A percentile compares a stretch with the other conserved stretches of the same genome.
Evolutionary conservation across 2,329 filamentous ascomycete genomes (phyloP).

Genomic region (Rachicladosporium sp.): DNA sequence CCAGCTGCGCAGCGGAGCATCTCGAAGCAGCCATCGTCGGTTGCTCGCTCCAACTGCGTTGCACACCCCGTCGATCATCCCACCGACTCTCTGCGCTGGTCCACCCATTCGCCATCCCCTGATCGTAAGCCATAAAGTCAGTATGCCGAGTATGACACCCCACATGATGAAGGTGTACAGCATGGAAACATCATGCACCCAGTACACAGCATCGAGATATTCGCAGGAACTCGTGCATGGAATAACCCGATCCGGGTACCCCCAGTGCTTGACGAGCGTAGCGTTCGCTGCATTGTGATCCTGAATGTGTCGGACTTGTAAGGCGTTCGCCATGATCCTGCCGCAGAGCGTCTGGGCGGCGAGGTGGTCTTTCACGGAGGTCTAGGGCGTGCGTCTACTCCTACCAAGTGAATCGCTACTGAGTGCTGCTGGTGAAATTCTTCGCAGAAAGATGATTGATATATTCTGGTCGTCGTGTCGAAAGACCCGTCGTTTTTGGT

Average conservation of each 20-base stretch:
- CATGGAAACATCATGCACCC: constrained; percentile 42
- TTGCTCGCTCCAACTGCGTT: constrained; percentile 7
- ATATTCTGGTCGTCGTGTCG: too few relatives aligned
- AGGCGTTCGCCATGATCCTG: too few relatives aligned
- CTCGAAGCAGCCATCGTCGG: constrained; percentile 48
- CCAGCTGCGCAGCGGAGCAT: constrained; percentile 39
- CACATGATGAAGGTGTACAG: constrained; percentile 46
- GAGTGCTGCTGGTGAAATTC: too few relatives aligned
- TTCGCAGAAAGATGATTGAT: too few relatives aligned
- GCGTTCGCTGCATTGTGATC: constrained; percentile 18
- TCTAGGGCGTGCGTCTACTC: too few relatives aligned
- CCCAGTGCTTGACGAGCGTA: constrained; percentile 36
- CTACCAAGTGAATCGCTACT: too few relatives aligned
- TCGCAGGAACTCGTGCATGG: constrained; percentile 48
- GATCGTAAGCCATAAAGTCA: constrained; percentile 32
- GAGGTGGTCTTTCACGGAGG: too few relatives aligned
- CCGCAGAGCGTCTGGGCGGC: too few relatives aligned
- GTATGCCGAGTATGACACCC: constrained; percentile 39
- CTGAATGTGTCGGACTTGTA: constrained; percentile 16
- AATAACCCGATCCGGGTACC: constrained; percentile 40
- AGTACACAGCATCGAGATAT: constrained; percentile 46
- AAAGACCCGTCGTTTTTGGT: too few relatives aligned
- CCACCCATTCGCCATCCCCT: constrained; percentile 15
- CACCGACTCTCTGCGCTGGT: constrained; percentile 8
- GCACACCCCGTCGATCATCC: constrained; percentile 10